Base-by-base conservation (phyloP, 805 yeast genomes). In the Ascoidea asiatica region DNA sequence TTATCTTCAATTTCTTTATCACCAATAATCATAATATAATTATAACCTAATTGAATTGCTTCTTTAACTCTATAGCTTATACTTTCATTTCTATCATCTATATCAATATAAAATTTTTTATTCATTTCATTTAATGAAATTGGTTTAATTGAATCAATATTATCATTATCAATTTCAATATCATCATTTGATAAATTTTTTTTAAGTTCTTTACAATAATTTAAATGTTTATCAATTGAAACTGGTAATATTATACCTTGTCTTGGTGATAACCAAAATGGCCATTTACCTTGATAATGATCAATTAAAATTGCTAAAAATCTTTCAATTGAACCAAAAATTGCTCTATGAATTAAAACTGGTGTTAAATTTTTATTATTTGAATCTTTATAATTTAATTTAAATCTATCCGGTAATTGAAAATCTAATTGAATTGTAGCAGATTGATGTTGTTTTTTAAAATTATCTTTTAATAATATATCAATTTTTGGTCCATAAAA, bases 401-500 rank as follows among this genome's bases (percentile, higher is more conserved):
- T 72, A 57, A 92, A 92, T 49, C 95, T 70, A 39, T 77, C 76
- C 2, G 98, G 98, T 17, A 92, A 69, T 61, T 92, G 96, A 71
- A 92, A 92, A 59, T 92, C 98, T 39, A 92, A 68, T 62, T 92
- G 98, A 44, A 92, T 77, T 0, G 98, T 92, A 2, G 97, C 98
- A 1, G 92, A 85, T 63, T 92, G 98, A 60, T 88, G 96, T 48
- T 75, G 72, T 53, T 87, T 88, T 1, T 80, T 82, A 42, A 73
- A 76, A 29, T 82, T 80, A 63, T 92, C 98, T 5, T 76, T 76
- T 43, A 92, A 74, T 44, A 85, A 66, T 39, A 92, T 73, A 60
- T 92, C 98, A 48, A 92, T 87, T 58, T 90, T 90, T 22, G 98
- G 98, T 0, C 98, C 98, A 64, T 92, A 92, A 60, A 78, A 78